phyloP scores from a whole-genome alignment of 2,329 filamentous ascomycete species.

The Fusarium albidum region DNA sequence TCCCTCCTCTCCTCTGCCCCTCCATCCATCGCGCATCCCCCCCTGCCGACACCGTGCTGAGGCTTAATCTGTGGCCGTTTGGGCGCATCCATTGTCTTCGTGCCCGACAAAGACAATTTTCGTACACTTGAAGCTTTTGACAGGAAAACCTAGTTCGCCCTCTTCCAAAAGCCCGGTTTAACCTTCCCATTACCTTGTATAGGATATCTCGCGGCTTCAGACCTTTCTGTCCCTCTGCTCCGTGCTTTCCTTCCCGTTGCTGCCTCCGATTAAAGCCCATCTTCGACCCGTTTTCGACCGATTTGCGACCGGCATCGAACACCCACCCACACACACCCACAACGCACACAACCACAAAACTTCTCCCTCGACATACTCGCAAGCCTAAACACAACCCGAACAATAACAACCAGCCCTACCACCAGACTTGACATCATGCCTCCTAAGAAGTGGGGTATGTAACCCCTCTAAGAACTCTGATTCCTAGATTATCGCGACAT shows the following conservation, averaged over 20 bases:
- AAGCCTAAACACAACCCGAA: conserved; percentile 5
- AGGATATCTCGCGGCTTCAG: too few species aligned
- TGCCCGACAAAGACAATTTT: too few species aligned
- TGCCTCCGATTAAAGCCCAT: conserved; percentile 18
- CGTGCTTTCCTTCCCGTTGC: conserved; percentile 5
- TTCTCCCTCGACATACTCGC: conserved; percentile 19
- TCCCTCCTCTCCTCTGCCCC: too few species aligned
- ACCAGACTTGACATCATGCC: conserved; percentile 49
- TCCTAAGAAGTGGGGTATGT: conserved; percentile 55
- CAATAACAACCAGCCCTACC: conserved; percentile 20
- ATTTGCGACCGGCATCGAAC: conserved; percentile 25
- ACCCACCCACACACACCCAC: conserved; percentile 29
- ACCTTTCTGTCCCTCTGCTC: too few species aligned
- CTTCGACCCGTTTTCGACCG: conserved; percentile 35
- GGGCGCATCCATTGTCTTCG: too few species aligned
- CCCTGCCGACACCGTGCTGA: too few species aligned
- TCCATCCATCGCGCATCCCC: too few species aligned
- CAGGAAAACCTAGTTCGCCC: too few species aligned
- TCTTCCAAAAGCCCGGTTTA: too few species aligned
- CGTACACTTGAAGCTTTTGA: too few species aligned
- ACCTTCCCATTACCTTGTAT: too few species aligned
- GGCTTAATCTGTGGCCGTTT: too few species aligned
- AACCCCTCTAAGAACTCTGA: conserved; percentile 6
- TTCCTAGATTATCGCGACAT: conserved; percentile 10
- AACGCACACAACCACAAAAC: conserved; percentile 38